Percentiles rank a stretch among this genome's conserved stretches.
phyloP scores from a whole-genome alignment of 1,284 basidiomycete genomes.

The Chalciporus sp. region DNA sequence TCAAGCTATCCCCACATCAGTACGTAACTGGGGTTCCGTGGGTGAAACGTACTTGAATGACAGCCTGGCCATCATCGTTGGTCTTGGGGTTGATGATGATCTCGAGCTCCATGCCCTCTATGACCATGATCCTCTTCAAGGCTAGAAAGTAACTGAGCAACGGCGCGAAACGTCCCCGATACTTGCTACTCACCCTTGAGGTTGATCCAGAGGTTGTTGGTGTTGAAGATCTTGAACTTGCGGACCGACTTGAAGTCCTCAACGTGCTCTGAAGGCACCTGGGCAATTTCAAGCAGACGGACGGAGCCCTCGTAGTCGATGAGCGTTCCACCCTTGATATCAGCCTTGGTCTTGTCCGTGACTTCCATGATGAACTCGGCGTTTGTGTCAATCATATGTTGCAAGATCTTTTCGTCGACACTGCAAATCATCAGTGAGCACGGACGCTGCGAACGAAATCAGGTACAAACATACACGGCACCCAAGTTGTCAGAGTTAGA shows the following conservation, averaged over 20 bases:
- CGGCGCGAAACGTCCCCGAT: no score
- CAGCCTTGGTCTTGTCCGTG: constrained; percentile 99
- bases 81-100: constrained; percentile 96
- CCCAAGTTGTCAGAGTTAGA: constrained; percentile 99
- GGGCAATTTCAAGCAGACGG: constrained; percentile 96
- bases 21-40: background rate
- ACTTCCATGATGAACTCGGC: constrained; percentile 98
- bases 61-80: constrained; percentile 86
- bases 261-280: constrained; percentile 96
- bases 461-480: constrained; percentile 75
- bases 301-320: constrained; percentile 96
- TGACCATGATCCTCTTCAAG: constrained; percentile 94
- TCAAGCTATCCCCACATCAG: constrained; percentile 71
- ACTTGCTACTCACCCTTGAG: constrained; percentile 56
- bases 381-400: constrained; percentile 88
- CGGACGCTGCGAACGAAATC: constrained; percentile 22
- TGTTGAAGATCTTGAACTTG: constrained; percentile 97
- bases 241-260: constrained; percentile 97
- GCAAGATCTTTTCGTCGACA: constrained; percentile 81
- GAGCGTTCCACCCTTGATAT: constrained; percentile 99
- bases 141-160: constrained; percentile 42
- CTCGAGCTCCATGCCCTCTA: constrained; percentile 88
- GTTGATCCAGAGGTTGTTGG: constrained; percentile 98
- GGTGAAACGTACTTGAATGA: constrained; percentile 58
- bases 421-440: constrained; percentile 35